Evolutionary conservation across 2,329 filamentous ascomycete genomes (phyloP).

Genomic region (Beauveria bassiana): DNA sequence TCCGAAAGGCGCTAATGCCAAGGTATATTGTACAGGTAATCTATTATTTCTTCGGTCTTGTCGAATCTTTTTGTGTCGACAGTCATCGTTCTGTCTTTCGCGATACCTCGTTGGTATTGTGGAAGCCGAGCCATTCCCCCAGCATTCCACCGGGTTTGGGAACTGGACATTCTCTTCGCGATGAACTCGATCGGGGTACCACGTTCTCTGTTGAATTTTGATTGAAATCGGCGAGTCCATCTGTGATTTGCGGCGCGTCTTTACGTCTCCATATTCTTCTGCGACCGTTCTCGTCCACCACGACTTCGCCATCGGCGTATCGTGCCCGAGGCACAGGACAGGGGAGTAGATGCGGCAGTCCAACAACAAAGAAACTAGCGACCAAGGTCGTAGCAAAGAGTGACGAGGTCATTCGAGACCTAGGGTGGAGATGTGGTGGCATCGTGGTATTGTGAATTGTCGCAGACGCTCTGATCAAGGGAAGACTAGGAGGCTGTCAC

Average conservation of each 20-base stretch:
- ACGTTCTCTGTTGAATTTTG: slow-evolving; percentile 20
- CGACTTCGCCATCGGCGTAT: slow-evolving; percentile 60
- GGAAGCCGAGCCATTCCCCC: slow-evolving; percentile 68
- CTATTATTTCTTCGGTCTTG: neutral
- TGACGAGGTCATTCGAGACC: slow-evolving; percentile 86
- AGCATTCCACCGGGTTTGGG: slow-evolving; percentile 80
- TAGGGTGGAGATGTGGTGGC: slow-evolving; percentile 85
- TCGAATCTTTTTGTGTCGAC: neutral
- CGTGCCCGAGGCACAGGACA: slow-evolving; percentile 75
- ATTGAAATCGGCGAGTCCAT: slow-evolving; percentile 42
- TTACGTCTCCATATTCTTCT: slow-evolving; percentile 37
- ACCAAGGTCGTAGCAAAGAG: slow-evolving; percentile 91
- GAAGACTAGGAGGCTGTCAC: neutral
- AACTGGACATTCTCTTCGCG: slow-evolving; percentile 72
- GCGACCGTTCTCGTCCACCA: slow-evolving; percentile 38
- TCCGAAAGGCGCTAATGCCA: neutral
- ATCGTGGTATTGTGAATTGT: slow-evolving; percentile 38
- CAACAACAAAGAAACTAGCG: slow-evolving; percentile 87
- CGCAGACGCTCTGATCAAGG: neutral
- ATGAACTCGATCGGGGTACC: slow-evolving; percentile 31
- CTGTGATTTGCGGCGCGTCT: slow-evolving; percentile 30
- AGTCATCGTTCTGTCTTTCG: slow-evolving; percentile 20
- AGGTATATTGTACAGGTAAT: slow-evolving; percentile 10
- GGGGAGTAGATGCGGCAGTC: slow-evolving; percentile 79
- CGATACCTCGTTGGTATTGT: slow-evolving; percentile 25